Percentiles rank a stretch among this genome's conserved stretches.
phyloP scores from a whole-genome alignment of 1,284 basidiomycete genomes.

The Leccinum cinnamomeum region DNA sequence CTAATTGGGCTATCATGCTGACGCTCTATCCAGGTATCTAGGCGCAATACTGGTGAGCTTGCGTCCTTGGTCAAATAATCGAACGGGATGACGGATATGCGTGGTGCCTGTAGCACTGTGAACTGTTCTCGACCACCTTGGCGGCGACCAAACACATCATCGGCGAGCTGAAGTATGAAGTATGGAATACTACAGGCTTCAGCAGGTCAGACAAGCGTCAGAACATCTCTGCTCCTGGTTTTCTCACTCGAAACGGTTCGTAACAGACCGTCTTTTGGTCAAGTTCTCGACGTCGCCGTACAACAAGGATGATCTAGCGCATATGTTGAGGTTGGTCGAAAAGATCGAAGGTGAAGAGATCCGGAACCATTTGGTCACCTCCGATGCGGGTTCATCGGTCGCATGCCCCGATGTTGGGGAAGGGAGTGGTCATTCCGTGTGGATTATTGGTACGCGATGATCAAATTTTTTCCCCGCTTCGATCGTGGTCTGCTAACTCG shows the following conservation, averaged over 20 bases:
- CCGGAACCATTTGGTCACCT: neutral
- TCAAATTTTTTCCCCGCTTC: neutral
- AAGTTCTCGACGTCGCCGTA: constrained; percentile 37
- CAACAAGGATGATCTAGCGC: constrained; percentile 19
- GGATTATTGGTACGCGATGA: constrained; percentile 29
- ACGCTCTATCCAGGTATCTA: constrained; percentile 24
- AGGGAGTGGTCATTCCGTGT: constrained; percentile 19
- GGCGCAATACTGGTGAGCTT: constrained; percentile 32
- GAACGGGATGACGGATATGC: neutral
- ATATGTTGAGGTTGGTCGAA: constrained; percentile 32
- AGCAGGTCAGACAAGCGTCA: constrained; percentile 21
- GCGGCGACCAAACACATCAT: constrained; percentile 21
- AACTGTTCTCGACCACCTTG: constrained; percentile 32
- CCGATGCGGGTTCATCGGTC: neutral
- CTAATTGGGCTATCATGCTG: neutral
- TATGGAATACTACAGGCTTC: constrained; percentile 28
- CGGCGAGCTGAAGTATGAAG: constrained; percentile 26
- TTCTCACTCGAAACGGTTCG: neutral
- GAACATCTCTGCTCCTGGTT: neutral
- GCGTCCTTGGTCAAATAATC: too few relatives aligned
- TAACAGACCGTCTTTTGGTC: constrained; percentile 29
- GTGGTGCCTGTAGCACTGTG: constrained; percentile 27
- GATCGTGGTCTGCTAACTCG: too few relatives aligned
- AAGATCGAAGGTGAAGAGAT: constrained; percentile 25
- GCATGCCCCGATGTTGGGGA: constrained; percentile 8